Percentiles rank a stretch among this genome's conserved stretches.
Evolutionary conservation across 1,139 yeast genomes (phyloP).

Genomic region (Geotrichum australiense): DNA sequence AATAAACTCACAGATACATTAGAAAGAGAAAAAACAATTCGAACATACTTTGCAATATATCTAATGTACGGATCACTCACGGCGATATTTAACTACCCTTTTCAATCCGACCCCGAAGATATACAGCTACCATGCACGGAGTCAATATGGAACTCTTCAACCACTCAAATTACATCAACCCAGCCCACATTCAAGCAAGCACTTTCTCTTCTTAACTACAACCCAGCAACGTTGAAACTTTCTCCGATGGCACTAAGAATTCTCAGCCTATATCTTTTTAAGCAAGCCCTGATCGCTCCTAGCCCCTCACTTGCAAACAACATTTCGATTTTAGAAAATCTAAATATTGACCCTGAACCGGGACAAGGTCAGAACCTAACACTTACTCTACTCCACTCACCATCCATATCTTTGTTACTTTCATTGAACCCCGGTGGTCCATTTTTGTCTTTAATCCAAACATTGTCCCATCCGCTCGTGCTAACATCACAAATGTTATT

Average conservation of each 20-base stretch:
- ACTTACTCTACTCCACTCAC: constrained; percentile 10
- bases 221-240: background rate
- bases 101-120: constrained; percentile 14
- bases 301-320: background rate
- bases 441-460: too few species aligned
- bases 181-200: constrained; percentile 18
- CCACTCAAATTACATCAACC: constrained; percentile 3
- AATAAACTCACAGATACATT: constrained; percentile 4
- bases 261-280: constrained; percentile 11
- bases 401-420: constrained; percentile 9
- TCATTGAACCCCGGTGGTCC: too few species aligned
- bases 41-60: constrained; percentile 32
- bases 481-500: constrained; percentile 21
- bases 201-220: constrained; percentile 10
- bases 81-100: constrained; percentile 29
- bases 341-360: constrained; percentile 22
- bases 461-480: too few species aligned
- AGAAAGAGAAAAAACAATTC: constrained; percentile 28
- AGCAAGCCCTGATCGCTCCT: background rate
- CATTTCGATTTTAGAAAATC: background rate
- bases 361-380: constrained; percentile 26
- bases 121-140: constrained; percentile 32
- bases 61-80: constrained; percentile 29
- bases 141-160: constrained; percentile 27
- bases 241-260: constrained; percentile 17